These are phyloP conservation scores for Pythium diclinum DNA, from an alignment of 352 stramenopile genomes.

Conservation along the genomic window DNA sequence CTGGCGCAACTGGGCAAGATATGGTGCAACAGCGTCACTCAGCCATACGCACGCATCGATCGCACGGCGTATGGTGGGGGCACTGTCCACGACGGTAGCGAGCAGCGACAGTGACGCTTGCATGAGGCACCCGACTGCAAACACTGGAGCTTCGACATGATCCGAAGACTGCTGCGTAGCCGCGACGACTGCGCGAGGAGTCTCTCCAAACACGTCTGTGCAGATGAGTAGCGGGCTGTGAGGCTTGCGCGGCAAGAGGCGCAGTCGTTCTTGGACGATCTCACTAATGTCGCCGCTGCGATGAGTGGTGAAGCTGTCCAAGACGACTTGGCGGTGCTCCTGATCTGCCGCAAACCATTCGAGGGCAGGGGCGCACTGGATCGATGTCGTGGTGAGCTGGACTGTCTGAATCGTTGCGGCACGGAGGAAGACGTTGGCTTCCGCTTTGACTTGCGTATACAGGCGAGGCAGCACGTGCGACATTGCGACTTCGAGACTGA, in stretches of 20 bases:
- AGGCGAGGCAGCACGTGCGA: conserved; percentile 26
- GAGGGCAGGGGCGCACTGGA: conserved; percentile 7
- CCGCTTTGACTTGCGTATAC: conserved; percentile 1
- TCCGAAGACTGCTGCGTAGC: not conserved
- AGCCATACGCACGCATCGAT: conserved; percentile 16
- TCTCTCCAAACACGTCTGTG: conserved; percentile 26
- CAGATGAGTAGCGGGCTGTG: conserved; percentile 32
- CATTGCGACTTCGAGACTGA: conserved; percentile 8
- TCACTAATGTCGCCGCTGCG: conserved; percentile 13
- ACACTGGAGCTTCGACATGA: not conserved
- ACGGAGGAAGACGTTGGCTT: conserved; percentile 18
- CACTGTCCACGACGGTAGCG: not conserved
- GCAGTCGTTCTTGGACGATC: conserved; percentile 15
- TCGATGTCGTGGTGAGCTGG: conserved; percentile 9
- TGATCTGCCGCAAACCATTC: conserved; percentile 35
- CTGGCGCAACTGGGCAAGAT: not conserved
- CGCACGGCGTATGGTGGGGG: not conserved
- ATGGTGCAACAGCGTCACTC: not conserved
- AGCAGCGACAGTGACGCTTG: conserved; percentile 23
- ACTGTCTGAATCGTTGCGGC: conserved; percentile 16
- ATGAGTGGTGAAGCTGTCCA: conserved; percentile 12
- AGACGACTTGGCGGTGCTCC: conserved; percentile 27
- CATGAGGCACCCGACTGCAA: conserved; percentile 33
- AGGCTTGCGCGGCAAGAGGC: conserved; percentile 17
- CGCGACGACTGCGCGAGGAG: not conserved